Base-by-base conservation (phyloP, 129 eudicot genomes). In the Logfia minima region DNA sequence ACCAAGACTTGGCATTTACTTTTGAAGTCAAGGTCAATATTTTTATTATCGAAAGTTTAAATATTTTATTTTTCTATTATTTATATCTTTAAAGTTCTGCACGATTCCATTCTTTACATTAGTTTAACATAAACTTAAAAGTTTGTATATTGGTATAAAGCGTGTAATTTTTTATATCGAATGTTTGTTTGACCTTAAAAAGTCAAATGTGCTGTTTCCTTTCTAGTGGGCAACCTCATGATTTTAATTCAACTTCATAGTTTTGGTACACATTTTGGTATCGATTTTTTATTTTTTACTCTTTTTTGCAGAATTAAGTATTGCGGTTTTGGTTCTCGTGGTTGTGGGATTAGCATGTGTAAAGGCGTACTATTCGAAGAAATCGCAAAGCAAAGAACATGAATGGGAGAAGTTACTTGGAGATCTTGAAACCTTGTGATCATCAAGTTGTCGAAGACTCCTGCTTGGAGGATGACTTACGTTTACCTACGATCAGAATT, bases 371-470 rank as follows among this genome's bases (percentile, higher is more conserved):
- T 80, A 16, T 64, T 72, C 19, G 79, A 75, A 82, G 78, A 58
- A 74, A 81, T 48, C 77, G 4, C 24, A 81, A 34, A 67, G 24
- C 32, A 51, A 66, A 37, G 83, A 74, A 71, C 65, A 55, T 17
- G 76, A 81, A 48, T 61, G 68, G 80, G 82, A 78, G 60, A 66
- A 51, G 64, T 65, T 83, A 22, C 61, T 83, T 51, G 83, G 79
- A 32, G 87, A 83, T 63, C 76, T 75, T 73, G 82, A 82, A 63
- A 58, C 41, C 11, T 74, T 80, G 75, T 80, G 76, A 80, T 41
- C 37, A n/a, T 69, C 6, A 52, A 11, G 7, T 67, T 53, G 18
- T 32, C 7, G 16, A 63, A 64, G 63, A 45, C 43, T 28, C 52
- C 24, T 18, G 5, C 52, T 64, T 53, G 59, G 34, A 64, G 8